Evolutionary conservation across 192 early-diverging fungal species (phyloP), one percentile per base, ranked within the genome.

Genomic region (Coemansia sp.): DNA sequence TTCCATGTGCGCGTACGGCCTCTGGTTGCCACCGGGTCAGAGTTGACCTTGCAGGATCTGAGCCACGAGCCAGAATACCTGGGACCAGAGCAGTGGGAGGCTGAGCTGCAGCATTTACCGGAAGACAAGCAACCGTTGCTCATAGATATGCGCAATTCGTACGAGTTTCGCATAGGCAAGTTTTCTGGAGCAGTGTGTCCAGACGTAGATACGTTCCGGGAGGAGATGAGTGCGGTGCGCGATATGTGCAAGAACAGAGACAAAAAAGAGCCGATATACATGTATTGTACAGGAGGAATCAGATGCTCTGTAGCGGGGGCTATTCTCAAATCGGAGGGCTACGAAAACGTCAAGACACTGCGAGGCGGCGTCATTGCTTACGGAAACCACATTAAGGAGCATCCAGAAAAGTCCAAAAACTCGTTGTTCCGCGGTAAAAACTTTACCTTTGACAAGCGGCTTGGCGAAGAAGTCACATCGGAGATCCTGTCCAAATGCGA

Each of bases 201-300:
- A 5, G 88, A 90, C 61, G 88, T 85, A 5, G 87, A 89, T 52
- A 93, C 91, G 3, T 93, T 89, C 64, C 81, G 85, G 54, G 90
- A 87, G 18, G 88, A 87, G 28, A 83, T 93, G 61, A 80, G 75
- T 7, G 83, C 73, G 0, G 89, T 93, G 85, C 77, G 87, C 25
- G 78, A 83, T 0, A 80, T 93, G 64, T 84, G 83, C 58, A 51
- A 72, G 40, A 69, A 80, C 60, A 51, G 69, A 30, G 71, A 78
- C 30, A 75, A 82, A 36, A 80, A 87, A 38, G 76, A 87, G 54
- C 87, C 89, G 16, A 84, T 93, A 6, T 89, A 84, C 69, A 93
- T 93, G 91, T 93, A 93, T 61, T 93, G 91, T 71, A 91, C 91
- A 5, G 91, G 91, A 32, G 91, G 91, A n/a, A 93, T 93, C 56